Conservation (phyloP, 2,329 filamentous ascomycete species). For the Xylaria sp. region DNA sequence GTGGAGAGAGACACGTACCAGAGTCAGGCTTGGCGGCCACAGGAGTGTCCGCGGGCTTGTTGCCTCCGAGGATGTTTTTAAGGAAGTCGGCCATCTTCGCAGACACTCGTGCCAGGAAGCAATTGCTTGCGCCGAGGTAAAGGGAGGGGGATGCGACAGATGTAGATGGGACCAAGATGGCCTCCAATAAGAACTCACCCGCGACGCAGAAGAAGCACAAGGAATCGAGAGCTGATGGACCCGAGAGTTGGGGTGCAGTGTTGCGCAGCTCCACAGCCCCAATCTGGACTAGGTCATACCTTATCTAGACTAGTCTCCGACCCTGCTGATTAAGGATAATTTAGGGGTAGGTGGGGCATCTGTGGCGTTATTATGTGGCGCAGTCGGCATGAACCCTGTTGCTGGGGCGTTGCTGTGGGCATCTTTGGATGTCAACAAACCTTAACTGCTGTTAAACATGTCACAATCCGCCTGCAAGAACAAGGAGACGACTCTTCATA, state of each 20-base stretch:
- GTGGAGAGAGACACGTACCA: constrained; percentile 63
- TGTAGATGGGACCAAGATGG: constrained; percentile 23
- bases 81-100: constrained; percentile 67
- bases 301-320: neutral
- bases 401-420: constrained; percentile 20
- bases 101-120: constrained; percentile 39
- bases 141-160: constrained; percentile 24
- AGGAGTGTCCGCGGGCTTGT: constrained; percentile 66
- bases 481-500: constrained; percentile 3
- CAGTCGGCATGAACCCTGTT: constrained; percentile 12
- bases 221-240: constrained; percentile 27
- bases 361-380: constrained; percentile 32
- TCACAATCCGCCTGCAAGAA: constrained; percentile 9
- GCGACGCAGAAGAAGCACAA: constrained; percentile 25
- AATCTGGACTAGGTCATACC: too few species aligned
- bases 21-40: constrained; percentile 66
- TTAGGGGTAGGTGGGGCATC: constrained; percentile 1
- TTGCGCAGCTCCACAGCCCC: constrained; percentile 26
- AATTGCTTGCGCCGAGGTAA: constrained; percentile 38
- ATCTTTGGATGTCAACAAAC: constrained; percentile 42
- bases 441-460: neutral
- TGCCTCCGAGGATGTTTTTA: constrained; percentile 75
- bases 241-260: constrained; percentile 35
- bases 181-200: constrained; percentile 28
- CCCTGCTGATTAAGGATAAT: neutral